Evolutionary conservation across 495 filamentous ascomycete genomes (phyloP), one percentile per base, ranked within the genome.

Genomic region (Mytilinidion resinicola): DNA sequence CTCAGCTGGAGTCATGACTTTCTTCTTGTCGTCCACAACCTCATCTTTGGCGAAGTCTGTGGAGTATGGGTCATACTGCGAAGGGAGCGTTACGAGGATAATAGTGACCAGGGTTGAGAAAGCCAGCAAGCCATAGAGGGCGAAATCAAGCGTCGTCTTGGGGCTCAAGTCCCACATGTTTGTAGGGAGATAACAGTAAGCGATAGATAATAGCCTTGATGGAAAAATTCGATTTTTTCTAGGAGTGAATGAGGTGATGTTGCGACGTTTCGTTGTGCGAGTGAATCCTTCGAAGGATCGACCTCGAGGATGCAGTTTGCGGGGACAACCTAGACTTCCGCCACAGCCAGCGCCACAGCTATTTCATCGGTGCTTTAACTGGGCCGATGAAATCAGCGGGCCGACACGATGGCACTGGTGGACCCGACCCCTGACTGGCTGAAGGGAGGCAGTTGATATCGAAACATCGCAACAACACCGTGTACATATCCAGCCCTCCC

Each of bases 1-100:
- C 9, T 47, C 25, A 4, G 41, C 41, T 44, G 11, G 9, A 25
- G 25, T 11, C 25, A 30, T 30, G 25, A 30, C 25, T 12, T 57
- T 34, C 37, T 35, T n/a, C 12, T 49, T 57, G 39, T 67, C 56
- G 47, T 50, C 34, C 8, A 25, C 68, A 11, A 25, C 37, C 44
- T 56, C 49, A 50, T 51, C 43, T 36, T 46, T 46, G 47, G 53
- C 56, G 21, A 53, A 41, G 12, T 53, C 51, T 41, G 12, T 11
- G 15, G 11, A 51, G 49, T 57, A 61, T 7, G 60, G 60, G 43
- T 55, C 39, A 49, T 67, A 67, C 51, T 60, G 60, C 7, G 56
- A 44, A 34, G 64, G 64, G 35, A 61, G 37, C n/a, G 64, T 63
- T 34, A 67, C 36, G 11, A 63, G 50, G 43, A 53, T 42, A 9